These are phyloP conservation scores for Penicillium sp. DNA, from an alignment of 2,329 filamentous ascomycete species.

Conservation along the genomic window DNA sequence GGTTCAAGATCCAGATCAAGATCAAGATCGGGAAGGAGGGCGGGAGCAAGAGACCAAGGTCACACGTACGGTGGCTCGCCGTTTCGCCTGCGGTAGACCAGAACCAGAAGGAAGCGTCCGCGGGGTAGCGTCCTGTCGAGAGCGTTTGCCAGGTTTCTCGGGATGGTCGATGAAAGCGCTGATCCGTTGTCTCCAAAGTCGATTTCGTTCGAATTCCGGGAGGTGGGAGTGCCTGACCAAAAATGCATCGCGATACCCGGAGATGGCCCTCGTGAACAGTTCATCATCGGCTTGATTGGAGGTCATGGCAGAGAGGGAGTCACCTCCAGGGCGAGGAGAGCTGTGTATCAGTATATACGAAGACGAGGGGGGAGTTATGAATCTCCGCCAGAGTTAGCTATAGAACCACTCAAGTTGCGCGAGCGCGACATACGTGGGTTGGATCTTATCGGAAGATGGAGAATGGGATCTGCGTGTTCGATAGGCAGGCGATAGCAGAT, in stretches of 20 bases:
- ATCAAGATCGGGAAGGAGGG: constrained; percentile 23
- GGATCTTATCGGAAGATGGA: neutral
- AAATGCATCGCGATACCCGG: constrained; percentile 42
- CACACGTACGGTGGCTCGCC: constrained; percentile 47
- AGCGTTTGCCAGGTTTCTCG: constrained; percentile 42
- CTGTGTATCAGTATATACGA: constrained; percentile 35
- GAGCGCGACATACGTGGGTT: neutral
- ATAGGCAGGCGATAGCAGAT: neutral
- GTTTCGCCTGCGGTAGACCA: constrained; percentile 41
- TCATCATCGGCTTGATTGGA: constrained; percentile 38
- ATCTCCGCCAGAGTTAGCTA: neutral
- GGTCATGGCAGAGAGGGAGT: constrained; percentile 29
- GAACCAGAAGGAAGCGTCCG: constrained; percentile 39
- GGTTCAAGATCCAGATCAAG: constrained; percentile 9
- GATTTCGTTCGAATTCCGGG: constrained; percentile 40
- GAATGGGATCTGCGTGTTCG: neutral
- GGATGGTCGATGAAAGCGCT: constrained; percentile 34
- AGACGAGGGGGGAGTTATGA: constrained; percentile 1
- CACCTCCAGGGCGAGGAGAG: constrained; percentile 12
- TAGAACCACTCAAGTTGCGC: neutral
- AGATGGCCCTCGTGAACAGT: constrained; percentile 41
- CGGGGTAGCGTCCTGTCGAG: constrained; percentile 41
- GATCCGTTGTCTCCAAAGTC: constrained; percentile 41
- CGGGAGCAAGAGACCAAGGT: constrained; percentile 40
- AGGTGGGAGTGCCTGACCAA: constrained; percentile 43